These are phyloP conservation scores for Geotrichum carabidarum DNA, from an alignment of 1,139 yeast species.

Conservation along the genomic window DNA sequence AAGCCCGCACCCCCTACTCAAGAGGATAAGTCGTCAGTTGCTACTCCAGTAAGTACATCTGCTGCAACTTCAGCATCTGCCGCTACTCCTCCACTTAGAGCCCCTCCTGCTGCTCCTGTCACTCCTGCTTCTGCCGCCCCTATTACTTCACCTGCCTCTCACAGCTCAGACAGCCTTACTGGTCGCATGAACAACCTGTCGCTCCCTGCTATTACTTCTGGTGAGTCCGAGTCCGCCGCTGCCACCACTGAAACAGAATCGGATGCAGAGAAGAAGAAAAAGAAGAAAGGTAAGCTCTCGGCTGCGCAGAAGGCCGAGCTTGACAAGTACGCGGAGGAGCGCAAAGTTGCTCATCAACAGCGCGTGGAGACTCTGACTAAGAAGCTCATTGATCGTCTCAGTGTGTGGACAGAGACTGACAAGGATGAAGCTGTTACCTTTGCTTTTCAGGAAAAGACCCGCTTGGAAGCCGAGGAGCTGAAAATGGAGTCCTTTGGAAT, in stretches of 20 bases:
- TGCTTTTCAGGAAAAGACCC: conserved; percentile 66
- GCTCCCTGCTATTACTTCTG: conserved; percentile 6
- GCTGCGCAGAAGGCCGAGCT: conserved; percentile 56
- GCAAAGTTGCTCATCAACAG: conserved; percentile 63
- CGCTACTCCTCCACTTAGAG: conserved; percentile 9
- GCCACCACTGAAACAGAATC: conserved; percentile 20
- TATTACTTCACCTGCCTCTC: not conserved
- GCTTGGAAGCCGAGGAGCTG: conserved; percentile 77
- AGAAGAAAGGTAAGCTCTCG: conserved; percentile 43
- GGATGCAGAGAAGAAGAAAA: conserved; percentile 32
- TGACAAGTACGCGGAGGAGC: conserved; percentile 75
- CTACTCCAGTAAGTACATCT: conserved; percentile 10
- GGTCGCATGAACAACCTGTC: conserved; percentile 8
- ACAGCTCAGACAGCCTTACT: not conserved
- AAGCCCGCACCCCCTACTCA: conserved; percentile 6
- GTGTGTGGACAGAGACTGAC: conserved; percentile 79
- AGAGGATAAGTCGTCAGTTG: conserved; percentile 10
- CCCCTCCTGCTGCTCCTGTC: not conserved
- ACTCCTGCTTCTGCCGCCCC: conserved; percentile 4
- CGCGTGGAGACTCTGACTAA: conserved; percentile 61
- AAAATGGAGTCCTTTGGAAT: conserved; percentile 94
- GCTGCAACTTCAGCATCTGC: conserved; percentile 2
- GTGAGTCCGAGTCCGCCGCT: not conserved
- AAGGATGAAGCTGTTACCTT: conserved; percentile 61
- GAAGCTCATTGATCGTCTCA: conserved; percentile 59